Evolutionary conservation across 371 early-diverging fungal species (phyloP).

Genomic region (Mucor irregularis): DNA sequence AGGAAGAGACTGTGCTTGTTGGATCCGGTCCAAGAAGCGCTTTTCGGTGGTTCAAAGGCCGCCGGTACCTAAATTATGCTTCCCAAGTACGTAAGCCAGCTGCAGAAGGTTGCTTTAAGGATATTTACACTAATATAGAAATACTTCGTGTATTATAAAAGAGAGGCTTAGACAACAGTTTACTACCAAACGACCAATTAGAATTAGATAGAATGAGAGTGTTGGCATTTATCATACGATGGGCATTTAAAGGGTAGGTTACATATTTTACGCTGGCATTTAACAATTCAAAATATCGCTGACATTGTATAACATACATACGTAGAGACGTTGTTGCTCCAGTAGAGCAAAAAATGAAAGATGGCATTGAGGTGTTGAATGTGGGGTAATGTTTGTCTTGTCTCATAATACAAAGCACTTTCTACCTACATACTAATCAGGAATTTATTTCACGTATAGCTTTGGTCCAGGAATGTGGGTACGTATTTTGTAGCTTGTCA

Average conservation of each 20-base stretch:
- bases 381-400: slow-evolving; percentile 23
- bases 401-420: background rate
- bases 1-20: slow-evolving; percentile 2
- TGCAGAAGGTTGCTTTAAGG: no score
- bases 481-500: background rate
- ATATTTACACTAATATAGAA: no score
- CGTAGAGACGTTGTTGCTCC: slow-evolving; percentile 27
- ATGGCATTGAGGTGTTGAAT: slow-evolving; percentile 26
- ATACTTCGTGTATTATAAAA: no score
- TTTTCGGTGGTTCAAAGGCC: slow-evolving; percentile 32
- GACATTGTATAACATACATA: background rate
- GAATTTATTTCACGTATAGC: slow-evolving; percentile 1
- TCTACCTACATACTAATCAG: background rate
- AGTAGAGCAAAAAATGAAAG: slow-evolving; percentile 14
- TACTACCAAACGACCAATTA: slow-evolving; percentile 30
- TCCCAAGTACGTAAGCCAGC: no score
- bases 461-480: slow-evolving; percentile 41
- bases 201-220: slow-evolving; percentile 33
- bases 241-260: slow-evolving; percentile 37
- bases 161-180: background rate
- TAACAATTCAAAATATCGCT: no score
- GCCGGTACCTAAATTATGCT: slow-evolving; percentile 13
- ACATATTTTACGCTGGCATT: no score
- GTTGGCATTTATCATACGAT: slow-evolving; percentile 25
- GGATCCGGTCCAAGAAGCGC: slow-evolving; percentile 28